Evolutionary conservation across 768 basidiomycete genomes (phyloP).

Genomic region (Amanita exitialis): DNA sequence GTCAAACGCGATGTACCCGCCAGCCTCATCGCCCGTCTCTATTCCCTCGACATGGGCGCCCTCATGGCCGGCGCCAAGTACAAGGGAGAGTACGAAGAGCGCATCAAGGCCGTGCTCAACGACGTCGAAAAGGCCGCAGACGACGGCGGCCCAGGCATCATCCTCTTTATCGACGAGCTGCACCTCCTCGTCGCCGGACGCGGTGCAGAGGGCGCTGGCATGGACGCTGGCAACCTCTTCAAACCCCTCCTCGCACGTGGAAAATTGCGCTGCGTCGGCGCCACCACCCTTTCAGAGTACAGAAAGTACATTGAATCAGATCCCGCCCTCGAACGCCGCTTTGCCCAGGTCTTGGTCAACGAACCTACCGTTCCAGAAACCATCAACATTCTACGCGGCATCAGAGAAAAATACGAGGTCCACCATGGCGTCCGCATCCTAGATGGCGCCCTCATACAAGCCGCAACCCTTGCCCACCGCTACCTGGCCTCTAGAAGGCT

Average conservation of each 20-base stretch:
- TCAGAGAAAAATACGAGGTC: conserved; percentile 89
- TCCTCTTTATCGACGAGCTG: conserved; percentile 92
- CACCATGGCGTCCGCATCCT: conserved; percentile 85
- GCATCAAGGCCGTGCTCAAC: conserved; percentile 83
- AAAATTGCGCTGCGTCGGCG: conserved; percentile 69
- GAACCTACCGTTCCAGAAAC: conserved; percentile 87
- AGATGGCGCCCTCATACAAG: conserved; percentile 81
- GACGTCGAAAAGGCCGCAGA: conserved; percentile 90
- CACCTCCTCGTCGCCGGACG: conserved; percentile 91
- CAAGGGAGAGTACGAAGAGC: conserved; percentile 95
- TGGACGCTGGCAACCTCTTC: conserved; percentile 90
- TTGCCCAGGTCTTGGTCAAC: conserved; percentile 88
- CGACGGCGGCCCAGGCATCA: conserved; percentile 67
- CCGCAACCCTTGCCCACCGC: conserved; percentile 87
- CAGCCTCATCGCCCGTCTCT: conserved; percentile 54
- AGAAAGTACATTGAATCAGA: conserved; percentile 91
- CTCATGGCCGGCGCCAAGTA: conserved; percentile 90
- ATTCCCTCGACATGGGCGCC: conserved; percentile 95
- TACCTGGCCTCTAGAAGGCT: conserved; percentile 78
- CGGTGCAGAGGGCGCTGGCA: conserved; percentile 73
- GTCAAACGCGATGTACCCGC: conserved; percentile 87
- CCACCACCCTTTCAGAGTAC: conserved; percentile 90
- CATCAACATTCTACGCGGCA: conserved; percentile 89
- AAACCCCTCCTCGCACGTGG: conserved; percentile 88
- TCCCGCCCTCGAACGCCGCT: conserved; percentile 82